phyloP scores from a whole-genome alignment of 2,329 filamentous ascomycete species.

The Ustilaginoidea virens region DNA sequence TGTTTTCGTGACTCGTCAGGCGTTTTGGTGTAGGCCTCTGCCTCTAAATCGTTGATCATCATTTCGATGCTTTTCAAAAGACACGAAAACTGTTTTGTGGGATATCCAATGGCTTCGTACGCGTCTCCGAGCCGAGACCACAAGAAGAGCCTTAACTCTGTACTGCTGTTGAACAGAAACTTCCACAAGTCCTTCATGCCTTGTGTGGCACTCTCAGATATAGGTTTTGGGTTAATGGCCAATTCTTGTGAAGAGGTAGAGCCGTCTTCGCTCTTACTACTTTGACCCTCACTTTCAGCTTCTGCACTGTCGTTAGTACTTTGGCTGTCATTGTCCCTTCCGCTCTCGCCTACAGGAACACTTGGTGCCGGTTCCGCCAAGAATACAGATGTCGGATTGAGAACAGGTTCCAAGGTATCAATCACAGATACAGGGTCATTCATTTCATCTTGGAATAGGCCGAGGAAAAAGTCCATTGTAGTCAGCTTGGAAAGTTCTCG shows the following conservation, averaged over 20 bases:
- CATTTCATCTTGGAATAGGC: slow-evolving; percentile 70
- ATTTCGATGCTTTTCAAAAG: slow-evolving; percentile 75
- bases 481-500: slow-evolving; percentile 84
- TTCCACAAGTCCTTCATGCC: slow-evolving; percentile 65
- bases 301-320: background rate
- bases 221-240: slow-evolving; percentile 16
- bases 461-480: slow-evolving; percentile 91
- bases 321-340: background rate
- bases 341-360: too few species aligned
- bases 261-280: slow-evolving; percentile 1
- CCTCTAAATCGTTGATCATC: slow-evolving; percentile 46
- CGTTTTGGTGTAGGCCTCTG: slow-evolving; percentile 47
- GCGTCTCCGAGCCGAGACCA: slow-evolving; percentile 88
- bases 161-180: slow-evolving; percentile 68
- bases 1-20: slow-evolving; percentile 50
- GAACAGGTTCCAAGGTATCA: slow-evolving; percentile 78
- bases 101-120: slow-evolving; percentile 71
- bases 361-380: too few species aligned
- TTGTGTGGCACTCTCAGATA: slow-evolving; percentile 36
- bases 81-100: slow-evolving; percentile 79
- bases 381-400: slow-evolving; percentile 53
- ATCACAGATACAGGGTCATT: slow-evolving; percentile 74
- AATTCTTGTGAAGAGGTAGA: slow-evolving; percentile 4
- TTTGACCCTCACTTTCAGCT: background rate
- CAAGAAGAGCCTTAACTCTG: slow-evolving; percentile 69